Conservation (phyloP, 129 eudicot species). For the Pittosporum tobira region DNA sequence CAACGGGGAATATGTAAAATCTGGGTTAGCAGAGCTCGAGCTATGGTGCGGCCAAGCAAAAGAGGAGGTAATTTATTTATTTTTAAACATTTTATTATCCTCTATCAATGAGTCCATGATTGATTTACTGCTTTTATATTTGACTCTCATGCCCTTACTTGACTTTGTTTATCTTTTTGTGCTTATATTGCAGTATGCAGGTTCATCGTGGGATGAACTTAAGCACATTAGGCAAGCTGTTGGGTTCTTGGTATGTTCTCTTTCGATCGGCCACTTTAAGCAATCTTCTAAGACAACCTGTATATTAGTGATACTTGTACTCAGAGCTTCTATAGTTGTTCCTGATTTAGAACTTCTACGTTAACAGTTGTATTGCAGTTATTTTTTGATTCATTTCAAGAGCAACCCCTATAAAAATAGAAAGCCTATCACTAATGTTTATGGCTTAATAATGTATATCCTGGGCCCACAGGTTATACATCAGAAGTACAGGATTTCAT, state of each 20-base stretch:
- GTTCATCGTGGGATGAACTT: slow-evolving; percentile 58
- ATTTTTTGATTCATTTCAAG: no score
- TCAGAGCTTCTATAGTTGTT: not conserved
- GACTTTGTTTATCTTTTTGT: slow-evolving; percentile 1
- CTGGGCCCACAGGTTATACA: slow-evolving; percentile 47
- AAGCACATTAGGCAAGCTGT: slow-evolving; percentile 51
- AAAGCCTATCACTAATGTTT: not conserved
- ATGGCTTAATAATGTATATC: not conserved
- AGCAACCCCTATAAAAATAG: no score
- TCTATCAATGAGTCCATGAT: not conserved
- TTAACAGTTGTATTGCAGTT: no score
- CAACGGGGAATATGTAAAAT: slow-evolving; percentile 53
- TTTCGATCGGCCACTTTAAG: not conserved
- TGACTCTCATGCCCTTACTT: not conserved
- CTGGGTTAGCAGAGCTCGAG: slow-evolving; percentile 46
- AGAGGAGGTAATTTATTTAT: slow-evolving; percentile 39
- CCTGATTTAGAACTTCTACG: not conserved
- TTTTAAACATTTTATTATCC: not conserved
- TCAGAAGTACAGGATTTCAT: slow-evolving; percentile 53
- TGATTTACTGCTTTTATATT: not conserved
- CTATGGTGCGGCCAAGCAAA: slow-evolving; percentile 47
- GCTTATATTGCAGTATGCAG: slow-evolving; percentile 40
- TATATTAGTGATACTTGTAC: not conserved
- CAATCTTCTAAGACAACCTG: not conserved
- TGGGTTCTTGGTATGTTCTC: slow-evolving; percentile 56